Conservation (phyloP, 345 rosid species). For the Trapa bicornis region DNA sequence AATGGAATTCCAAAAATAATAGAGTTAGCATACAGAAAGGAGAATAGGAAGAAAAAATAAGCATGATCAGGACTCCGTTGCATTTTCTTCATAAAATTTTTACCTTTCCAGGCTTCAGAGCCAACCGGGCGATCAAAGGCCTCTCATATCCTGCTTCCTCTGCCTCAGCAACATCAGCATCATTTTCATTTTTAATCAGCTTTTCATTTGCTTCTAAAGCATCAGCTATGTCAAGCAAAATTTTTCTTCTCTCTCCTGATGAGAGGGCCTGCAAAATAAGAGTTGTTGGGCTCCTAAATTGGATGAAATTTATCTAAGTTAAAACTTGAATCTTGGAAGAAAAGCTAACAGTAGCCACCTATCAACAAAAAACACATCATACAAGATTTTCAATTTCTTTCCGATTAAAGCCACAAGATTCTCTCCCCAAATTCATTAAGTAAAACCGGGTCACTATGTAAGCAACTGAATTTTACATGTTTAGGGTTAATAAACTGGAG, state of each 20-base stretch:
- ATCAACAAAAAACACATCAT: background rate
- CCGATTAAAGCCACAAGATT: slow-evolving; percentile 1
- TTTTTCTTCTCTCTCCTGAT: slow-evolving; percentile 56
- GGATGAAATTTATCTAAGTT: background rate
- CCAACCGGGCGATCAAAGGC: slow-evolving; percentile 69
- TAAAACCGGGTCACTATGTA: slow-evolving; percentile 1
- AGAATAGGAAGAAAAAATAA: background rate
- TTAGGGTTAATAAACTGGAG: background rate
- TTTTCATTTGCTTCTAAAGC: slow-evolving; percentile 76
- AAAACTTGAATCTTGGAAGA: background rate
- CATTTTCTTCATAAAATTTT: background rate
- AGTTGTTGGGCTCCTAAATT: background rate
- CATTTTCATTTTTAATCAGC: slow-evolving; percentile 52
- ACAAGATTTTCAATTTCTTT: background rate
- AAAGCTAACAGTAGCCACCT: background rate
- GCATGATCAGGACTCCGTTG: background rate
- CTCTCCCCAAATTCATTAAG: background rate
- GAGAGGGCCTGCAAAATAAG: slow-evolving; percentile 40
- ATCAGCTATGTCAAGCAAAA: slow-evolving; percentile 70
- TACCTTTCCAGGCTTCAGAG: slow-evolving; percentile 85
- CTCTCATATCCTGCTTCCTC: slow-evolving; percentile 62
- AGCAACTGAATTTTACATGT: background rate
- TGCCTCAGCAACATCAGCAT: slow-evolving; percentile 74
- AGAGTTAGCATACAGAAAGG: background rate
- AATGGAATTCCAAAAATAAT: slow-evolving; percentile 2